Evolutionary conservation across 2,329 filamentous ascomycete genomes (phyloP), one percentile per base, ranked within the genome.

Genomic region (Aspergillus sp.): DNA sequence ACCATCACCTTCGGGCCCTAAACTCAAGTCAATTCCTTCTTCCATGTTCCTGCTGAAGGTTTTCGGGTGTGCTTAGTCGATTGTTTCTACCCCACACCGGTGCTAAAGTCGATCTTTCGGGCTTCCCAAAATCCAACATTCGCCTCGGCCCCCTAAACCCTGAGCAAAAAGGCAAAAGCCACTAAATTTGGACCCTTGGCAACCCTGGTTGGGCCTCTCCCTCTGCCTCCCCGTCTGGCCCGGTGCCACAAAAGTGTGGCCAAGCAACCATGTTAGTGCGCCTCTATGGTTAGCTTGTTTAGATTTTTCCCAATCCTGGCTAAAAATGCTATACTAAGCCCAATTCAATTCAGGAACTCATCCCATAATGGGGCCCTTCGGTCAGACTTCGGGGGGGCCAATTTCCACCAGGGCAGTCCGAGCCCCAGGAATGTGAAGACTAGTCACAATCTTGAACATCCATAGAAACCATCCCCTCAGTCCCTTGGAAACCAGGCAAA

Each of bases 1-100:
- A 23, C 10, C 30, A 32, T 32, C 30, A 10, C 10, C 30, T 32
- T 8, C 21, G 21, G 42, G 42, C 21, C 44, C 44, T 25, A 47
- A 13, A 25, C 11, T 6, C 25, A 54, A 57, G 27, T 47, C 27
- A 25, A 51, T 44, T 51, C 11, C 32, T 36, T 11, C 32, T 36
- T 36, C 11, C 32, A 36, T 36, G 32, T 5, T 15, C 32, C 11
- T 36, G 32, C 32, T 13, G 11, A 36, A 36, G 32, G 32, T 36
- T 36, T 36, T 15, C 11, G 32, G 32, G 32, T 36, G 32, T 36
- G 10, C 11, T 5, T 36, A 36, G 32, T 36, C 32, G 32, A 57
- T 60, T 58, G 49, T 54, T 54, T 47, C 49, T 36, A 36, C 47
- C 47, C 47, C 47, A 50, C 47, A 30, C 11, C 47, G 47, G 47